Percentiles rank a stretch among this genome's conserved stretches.
Evolutionary conservation across 2,329 filamentous ascomycete genomes (phyloP).

Genomic region (Boeremia exigua): DNA sequence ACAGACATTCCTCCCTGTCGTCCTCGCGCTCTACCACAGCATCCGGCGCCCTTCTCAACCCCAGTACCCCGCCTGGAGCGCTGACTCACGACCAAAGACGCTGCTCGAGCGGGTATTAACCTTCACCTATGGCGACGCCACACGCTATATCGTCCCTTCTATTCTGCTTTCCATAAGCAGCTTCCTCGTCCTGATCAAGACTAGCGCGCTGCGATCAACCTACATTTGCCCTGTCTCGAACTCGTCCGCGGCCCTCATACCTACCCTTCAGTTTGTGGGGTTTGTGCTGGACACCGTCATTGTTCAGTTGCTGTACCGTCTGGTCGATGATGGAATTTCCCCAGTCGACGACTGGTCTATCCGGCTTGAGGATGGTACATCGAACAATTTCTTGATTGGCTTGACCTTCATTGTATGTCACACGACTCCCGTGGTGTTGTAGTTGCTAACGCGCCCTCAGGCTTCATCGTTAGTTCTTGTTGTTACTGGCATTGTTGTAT

Average conservation of each 20-base stretch:
- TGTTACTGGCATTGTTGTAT: conserved; percentile 38
- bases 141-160: conserved; percentile 43
- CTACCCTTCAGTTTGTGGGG: conserved; percentile 38
- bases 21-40: conserved; percentile 41
- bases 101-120: conserved; percentile 33
- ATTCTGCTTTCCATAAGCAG: conserved; percentile 39
- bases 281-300: conserved; percentile 39
- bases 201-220: conserved; percentile 37
- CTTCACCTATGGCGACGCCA: conserved; percentile 36
- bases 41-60: conserved; percentile 34
- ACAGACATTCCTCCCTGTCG: conserved; percentile 41
- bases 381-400: conserved; percentile 36
- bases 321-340: conserved; percentile 36
- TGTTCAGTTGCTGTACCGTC: conserved; percentile 31
- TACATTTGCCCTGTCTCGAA: conserved; percentile 42
- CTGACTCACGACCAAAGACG: conserved; percentile 29
- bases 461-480: conserved; percentile 39
- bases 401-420: conserved; percentile 38
- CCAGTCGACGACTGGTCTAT: conserved; percentile 32
- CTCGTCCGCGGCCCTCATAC: conserved; percentile 31
- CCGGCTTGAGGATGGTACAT: conserved; percentile 36
- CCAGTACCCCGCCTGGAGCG: conserved; percentile 38
- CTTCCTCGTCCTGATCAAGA: conserved; percentile 39
- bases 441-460: conserved; percentile 29
- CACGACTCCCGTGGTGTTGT: background rate